Conservation (phyloP, 176 grass and related monocot species). For the Cymbopogon citratus region DNA sequence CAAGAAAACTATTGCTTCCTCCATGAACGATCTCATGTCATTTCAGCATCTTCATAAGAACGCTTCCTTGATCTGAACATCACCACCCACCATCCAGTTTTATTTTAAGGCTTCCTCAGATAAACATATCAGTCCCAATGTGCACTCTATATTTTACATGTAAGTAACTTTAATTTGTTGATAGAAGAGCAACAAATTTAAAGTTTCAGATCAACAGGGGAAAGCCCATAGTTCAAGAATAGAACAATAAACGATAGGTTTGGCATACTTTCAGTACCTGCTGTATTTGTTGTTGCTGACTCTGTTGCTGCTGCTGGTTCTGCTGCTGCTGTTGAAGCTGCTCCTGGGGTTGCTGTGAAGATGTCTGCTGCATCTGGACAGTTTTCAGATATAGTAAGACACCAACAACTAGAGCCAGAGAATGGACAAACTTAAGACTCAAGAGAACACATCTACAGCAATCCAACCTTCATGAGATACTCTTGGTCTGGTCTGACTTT, state of each 20-base stretch:
- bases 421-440: conserved; percentile 16
- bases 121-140: background rate
- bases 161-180: background rate
- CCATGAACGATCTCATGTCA: background rate
- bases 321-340: conserved; percentile 78
- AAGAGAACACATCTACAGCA: conserved; percentile 22
- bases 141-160: background rate
- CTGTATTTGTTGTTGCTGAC: conserved; percentile 72
- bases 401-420: conserved; percentile 14
- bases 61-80: background rate
- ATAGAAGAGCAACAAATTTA: background rate
- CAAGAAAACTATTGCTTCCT: conserved; percentile 6
- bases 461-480: conserved; percentile 73
- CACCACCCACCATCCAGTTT: background rate
- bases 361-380: conserved; percentile 76
- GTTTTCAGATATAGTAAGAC: conserved; percentile 43
- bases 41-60: background rate
- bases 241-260: conserved; percentile 2
- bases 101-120: background rate
- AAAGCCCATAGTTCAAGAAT: conserved; percentile 6
- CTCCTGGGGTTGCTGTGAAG: conserved; percentile 71
- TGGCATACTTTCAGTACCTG: conserved; percentile 39
- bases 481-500: conserved; percentile 76
- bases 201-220: background rate
- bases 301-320: conserved; percentile 47